Evolutionary conservation across 2,329 filamentous ascomycete species (phyloP).

Genomic region (Alternaria infectoria): DNA sequence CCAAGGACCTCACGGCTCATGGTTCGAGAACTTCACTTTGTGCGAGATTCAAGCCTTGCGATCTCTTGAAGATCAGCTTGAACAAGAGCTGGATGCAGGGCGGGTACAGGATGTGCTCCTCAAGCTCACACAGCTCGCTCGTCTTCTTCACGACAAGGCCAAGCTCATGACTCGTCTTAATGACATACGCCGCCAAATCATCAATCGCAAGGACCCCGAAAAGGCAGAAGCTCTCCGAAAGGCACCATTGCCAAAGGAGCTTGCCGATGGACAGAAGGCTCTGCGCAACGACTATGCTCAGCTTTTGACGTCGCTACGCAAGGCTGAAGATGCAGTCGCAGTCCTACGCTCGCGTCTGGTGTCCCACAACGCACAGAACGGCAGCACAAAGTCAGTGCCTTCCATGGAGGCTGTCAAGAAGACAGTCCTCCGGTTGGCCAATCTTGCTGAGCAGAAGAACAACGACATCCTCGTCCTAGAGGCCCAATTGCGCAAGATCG

Average conservation of each 20-base stretch:
- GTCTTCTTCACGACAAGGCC: constrained; percentile 72
- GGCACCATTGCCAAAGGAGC: constrained; percentile 82
- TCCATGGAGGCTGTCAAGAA: constrained; percentile 91
- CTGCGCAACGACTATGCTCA: constrained; percentile 76
- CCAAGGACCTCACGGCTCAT: constrained; percentile 42
- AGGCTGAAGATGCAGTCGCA: constrained; percentile 80
- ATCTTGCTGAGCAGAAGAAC: constrained; percentile 88
- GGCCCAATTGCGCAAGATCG: constrained; percentile 78
- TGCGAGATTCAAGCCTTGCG: constrained; percentile 76
- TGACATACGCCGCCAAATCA: constrained; percentile 78
- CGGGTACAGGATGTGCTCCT: constrained; percentile 71
- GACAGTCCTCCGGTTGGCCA: constrained; percentile 91
- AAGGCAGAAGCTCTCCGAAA: constrained; percentile 68
- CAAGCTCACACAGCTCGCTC: constrained; percentile 71
- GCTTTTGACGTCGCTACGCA: constrained; percentile 75
- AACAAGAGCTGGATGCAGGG: constrained; percentile 68
- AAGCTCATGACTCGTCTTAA: constrained; percentile 74
- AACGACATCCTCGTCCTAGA: constrained; percentile 91
- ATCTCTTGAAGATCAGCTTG: constrained; percentile 66
- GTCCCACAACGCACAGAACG: constrained; percentile 58
- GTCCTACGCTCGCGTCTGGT: constrained; percentile 81
- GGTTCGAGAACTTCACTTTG: constrained; percentile 74
- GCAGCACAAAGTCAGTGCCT: constrained; percentile 60
- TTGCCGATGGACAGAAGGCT: constrained; percentile 82
- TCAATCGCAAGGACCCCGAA: constrained; percentile 71